Percentiles rank a stretch among this genome's conserved stretches.
phyloP scores from a whole-genome alignment of 1,139 yeast genomes.

The Saccharomyces hybrid region DNA sequence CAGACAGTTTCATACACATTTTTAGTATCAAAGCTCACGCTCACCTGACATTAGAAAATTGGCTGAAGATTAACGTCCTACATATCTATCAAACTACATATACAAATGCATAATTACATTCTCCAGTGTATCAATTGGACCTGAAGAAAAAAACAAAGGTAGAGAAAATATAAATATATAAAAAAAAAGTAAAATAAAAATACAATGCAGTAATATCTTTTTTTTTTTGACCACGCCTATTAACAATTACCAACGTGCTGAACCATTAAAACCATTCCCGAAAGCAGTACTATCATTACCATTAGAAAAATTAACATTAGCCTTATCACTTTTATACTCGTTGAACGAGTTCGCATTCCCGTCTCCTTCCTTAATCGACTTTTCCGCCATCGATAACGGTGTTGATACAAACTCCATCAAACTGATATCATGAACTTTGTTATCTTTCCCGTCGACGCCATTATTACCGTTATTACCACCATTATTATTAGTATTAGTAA shows the following conservation, averaged over 20 bases:
- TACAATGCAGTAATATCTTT: background rate
- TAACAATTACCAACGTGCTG: slow-evolving; percentile 10
- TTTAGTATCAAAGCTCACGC: background rate
- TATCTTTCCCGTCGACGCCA: slow-evolving; percentile 1
- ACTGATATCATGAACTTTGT: slow-evolving; percentile 6
- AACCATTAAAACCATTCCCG: slow-evolving; percentile 7
- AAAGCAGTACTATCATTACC: slow-evolving; percentile 2
- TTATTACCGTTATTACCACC: slow-evolving; percentile 1
- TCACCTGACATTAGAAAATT: background rate
- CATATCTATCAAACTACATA: background rate
- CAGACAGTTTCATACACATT: background rate
- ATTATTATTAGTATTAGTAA: too few species aligned
- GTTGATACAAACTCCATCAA: slow-evolving; percentile 8
- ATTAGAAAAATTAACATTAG: slow-evolving; percentile 7
- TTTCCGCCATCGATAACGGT: slow-evolving; percentile 6
- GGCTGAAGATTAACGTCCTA: background rate
- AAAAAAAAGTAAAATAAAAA: background rate
- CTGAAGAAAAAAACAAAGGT: background rate
- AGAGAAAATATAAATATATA: background rate
- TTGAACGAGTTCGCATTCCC: background rate
- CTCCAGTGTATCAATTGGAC: background rate
- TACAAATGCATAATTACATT: slow-evolving; percentile 1
- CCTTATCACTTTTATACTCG: slow-evolving; percentile 1
- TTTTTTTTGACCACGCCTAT: slow-evolving; percentile 8
- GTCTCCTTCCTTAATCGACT: background rate